These are phyloP conservation scores for Chytriomyces hyalinus DNA, from an alignment of 192 early-diverging fungal species.

Conservation along the genomic window DNA sequence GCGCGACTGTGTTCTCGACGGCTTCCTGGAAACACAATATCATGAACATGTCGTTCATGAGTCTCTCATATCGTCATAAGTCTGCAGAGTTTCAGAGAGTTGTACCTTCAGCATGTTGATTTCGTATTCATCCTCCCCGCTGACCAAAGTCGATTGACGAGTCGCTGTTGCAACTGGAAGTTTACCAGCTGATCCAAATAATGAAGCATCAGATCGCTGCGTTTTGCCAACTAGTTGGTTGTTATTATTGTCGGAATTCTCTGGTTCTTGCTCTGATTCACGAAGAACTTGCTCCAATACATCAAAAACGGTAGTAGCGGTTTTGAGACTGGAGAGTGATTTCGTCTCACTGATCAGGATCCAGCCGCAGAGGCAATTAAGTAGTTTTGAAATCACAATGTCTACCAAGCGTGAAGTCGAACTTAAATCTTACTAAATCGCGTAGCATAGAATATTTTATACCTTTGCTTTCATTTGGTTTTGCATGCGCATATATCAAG, in stretches of 20 bases:
- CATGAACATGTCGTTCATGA: constrained; percentile 9
- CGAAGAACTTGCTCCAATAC: constrained; percentile 66
- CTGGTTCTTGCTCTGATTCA: constrained; percentile 26
- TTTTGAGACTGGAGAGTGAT: constrained; percentile 65
- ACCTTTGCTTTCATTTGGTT: constrained; percentile 30
- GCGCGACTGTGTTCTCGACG: constrained; percentile 72
- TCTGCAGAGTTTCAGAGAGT: constrained; percentile 21
- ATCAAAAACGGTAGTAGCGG: constrained; percentile 72
- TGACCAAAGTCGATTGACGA: too few relatives aligned
- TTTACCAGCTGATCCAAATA: constrained; percentile 2
- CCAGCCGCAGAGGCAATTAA: constrained; percentile 76
- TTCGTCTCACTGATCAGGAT: constrained; percentile 70
- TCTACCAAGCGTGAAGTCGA: constrained; percentile 36
- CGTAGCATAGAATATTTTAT: constrained; percentile 34
- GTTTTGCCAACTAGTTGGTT: not conserved
- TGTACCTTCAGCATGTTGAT: constrained; percentile 29
- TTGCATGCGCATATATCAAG: constrained; percentile 56
- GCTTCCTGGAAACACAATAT: constrained; percentile 57
- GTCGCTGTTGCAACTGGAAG: not conserved
- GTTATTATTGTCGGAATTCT: not conserved
- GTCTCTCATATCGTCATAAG: too few relatives aligned
- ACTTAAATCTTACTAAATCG: not conserved
- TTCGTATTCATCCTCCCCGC: constrained; percentile 6
- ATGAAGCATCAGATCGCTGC: not conserved
- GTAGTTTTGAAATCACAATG: constrained; percentile 66